phyloP scores from a whole-genome alignment of 768 basidiomycete species.

The Tephrocybe sp. region DNA sequence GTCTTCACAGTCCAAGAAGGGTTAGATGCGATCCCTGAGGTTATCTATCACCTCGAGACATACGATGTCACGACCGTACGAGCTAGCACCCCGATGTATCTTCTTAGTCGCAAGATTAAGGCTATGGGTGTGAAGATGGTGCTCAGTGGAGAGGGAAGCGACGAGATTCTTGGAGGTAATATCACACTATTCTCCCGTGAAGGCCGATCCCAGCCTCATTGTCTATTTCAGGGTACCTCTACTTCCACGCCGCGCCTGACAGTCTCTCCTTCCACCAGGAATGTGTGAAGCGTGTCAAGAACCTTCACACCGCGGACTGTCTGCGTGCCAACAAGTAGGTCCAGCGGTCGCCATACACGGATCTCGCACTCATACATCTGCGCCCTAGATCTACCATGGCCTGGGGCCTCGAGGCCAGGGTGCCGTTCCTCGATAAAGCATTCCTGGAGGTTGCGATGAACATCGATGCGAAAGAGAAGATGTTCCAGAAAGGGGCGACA shows the following conservation, averaged over 20 bases:
- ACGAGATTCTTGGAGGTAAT: conserved; percentile 95
- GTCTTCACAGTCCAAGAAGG: conserved; percentile 98
- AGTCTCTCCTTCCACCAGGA: conserved; percentile 91
- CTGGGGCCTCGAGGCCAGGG: conserved; percentile 98
- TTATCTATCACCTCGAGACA: conserved; percentile 97
- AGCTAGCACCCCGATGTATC: conserved; percentile 98
- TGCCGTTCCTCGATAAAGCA: conserved; percentile 96
- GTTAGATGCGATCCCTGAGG: conserved; percentile 94
- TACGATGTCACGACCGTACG: conserved; percentile 99
- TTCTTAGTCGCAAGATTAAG: conserved; percentile 97
- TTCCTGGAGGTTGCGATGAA: conserved; percentile 96
- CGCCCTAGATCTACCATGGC: conserved; percentile 90
- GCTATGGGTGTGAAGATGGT: conserved; percentile 99
- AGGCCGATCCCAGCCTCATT: conserved; percentile 1
- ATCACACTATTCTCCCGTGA: background rate
- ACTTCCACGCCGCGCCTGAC: conserved; percentile 98
- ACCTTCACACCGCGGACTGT: conserved; percentile 96
- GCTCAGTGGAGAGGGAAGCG: conserved; percentile 94
- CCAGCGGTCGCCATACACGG: background rate
- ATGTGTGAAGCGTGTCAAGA: conserved; percentile 92
- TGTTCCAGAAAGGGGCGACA: conserved; percentile 77
- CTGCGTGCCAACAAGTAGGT: conserved; percentile 95
- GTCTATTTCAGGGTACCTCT: conserved; percentile 77
- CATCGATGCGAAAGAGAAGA: conserved; percentile 83
- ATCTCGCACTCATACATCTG: conserved; percentile 1